A percentile compares a stretch with the other conserved stretches of the same genome.
phyloP scores from a whole-genome alignment of 495 filamentous ascomycete species.

The Penicillium atrosanguineum region DNA sequence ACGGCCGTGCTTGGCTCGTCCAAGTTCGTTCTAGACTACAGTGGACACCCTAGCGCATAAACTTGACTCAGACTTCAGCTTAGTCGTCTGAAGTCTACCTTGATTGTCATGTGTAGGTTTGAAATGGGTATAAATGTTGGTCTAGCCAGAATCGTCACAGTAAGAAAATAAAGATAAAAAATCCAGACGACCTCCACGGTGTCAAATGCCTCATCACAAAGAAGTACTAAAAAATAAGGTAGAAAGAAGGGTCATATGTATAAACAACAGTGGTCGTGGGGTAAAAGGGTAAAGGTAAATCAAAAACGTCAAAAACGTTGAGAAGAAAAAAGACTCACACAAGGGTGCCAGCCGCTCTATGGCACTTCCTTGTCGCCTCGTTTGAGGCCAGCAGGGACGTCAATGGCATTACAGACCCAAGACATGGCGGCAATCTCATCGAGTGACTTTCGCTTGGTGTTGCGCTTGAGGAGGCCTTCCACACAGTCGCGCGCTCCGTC shows the following conservation, averaged over 20 bases:
- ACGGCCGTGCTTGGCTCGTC: too few species aligned
- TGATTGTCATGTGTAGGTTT: not conserved
- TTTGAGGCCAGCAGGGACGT: constrained; percentile 66
- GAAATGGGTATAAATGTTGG: constrained; percentile 24
- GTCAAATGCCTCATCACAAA: constrained; percentile 13
- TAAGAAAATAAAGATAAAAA: constrained; percentile 8
- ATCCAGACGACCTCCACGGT: constrained; percentile 1
- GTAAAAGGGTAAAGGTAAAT: constrained; percentile 5
- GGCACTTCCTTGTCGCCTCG: constrained; percentile 64
- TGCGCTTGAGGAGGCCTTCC: constrained; percentile 77
- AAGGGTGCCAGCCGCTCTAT: constrained; percentile 37
- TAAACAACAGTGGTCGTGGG: constrained; percentile 6
- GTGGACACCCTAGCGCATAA: too few species aligned
- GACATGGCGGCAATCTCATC: constrained; percentile 65
- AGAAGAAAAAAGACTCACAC: constrained; percentile 6
- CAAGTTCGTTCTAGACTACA: too few species aligned
- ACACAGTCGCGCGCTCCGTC: constrained; percentile 76
- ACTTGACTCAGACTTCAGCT: too few species aligned
- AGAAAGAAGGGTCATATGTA: constrained; percentile 3
- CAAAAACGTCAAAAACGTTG: not conserved
- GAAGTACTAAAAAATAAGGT: constrained; percentile 6
- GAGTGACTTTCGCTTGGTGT: constrained; percentile 68
- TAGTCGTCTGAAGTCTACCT: too few species aligned
- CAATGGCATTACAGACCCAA: constrained; percentile 76
- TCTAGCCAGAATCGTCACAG: constrained; percentile 19